Percentiles rank a stretch among this genome's conserved stretches.
These are phyloP conservation scores for Pseudonitzschia pungens DNA, from an alignment of 108 stramenopile species.

Conservation along the genomic window DNA sequence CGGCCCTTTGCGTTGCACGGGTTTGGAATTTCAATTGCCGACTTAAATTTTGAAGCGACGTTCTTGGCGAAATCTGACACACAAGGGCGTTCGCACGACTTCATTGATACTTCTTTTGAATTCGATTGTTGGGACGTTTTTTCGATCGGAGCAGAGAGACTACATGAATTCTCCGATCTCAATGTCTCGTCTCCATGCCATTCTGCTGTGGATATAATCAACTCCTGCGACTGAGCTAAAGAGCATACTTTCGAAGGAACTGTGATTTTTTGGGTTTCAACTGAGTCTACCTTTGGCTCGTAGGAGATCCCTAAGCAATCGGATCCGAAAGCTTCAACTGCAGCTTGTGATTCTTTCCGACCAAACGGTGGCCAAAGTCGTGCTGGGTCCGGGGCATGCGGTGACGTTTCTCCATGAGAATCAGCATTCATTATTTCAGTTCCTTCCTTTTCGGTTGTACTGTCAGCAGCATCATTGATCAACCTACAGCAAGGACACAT, in stretches of 20 bases:
- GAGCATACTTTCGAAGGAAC: not conserved
- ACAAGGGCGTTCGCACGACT: not conserved
- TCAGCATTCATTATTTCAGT: constrained; percentile 15
- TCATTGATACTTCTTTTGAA: not conserved
- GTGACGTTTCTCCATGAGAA: constrained; percentile 29
- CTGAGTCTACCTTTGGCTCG: not conserved
- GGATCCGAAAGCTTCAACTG: constrained; percentile 49
- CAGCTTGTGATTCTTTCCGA: constrained; percentile 45
- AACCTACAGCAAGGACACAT: constrained; percentile 41
- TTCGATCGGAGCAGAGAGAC: not conserved
- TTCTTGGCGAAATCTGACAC: not conserved
- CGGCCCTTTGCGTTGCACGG: too few relatives aligned
- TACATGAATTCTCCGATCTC: not conserved
- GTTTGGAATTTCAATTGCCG: too few relatives aligned
- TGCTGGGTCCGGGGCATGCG: constrained; percentile 57
- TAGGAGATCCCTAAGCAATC: constrained; percentile 27
- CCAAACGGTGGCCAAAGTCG: constrained; percentile 79
- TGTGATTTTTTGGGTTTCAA: not conserved
- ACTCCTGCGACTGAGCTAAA: not conserved
- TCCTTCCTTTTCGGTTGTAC: constrained; percentile 13
- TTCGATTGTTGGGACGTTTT: not conserved
- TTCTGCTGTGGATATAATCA: not conserved
- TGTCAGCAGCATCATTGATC: constrained; percentile 13
- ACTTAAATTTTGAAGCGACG: not conserved
- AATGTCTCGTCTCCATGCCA: not conserved